These are phyloP conservation scores for Monosporascus cannonballus DNA, from an alignment of 2,329 filamentous ascomycete genomes.

Conservation along the genomic window DNA sequence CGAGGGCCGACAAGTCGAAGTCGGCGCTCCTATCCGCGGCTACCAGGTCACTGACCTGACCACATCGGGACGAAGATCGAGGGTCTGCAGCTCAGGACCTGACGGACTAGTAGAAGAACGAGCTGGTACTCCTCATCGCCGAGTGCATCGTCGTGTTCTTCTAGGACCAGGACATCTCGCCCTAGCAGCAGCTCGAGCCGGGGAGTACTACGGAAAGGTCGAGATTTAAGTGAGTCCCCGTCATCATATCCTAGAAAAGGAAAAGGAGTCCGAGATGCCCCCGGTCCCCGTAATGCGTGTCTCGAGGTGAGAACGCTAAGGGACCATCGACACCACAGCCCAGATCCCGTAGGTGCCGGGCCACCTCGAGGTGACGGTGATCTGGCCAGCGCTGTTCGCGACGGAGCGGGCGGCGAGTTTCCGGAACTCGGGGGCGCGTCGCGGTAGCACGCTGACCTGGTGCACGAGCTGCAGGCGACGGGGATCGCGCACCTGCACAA, in stretches of 20 bases:
- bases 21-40: conserved; percentile 54
- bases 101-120: conserved; percentile 52
- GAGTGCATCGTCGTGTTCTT: conserved; percentile 63
- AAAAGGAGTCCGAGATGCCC: too few relatives aligned
- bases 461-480: conserved; percentile 65
- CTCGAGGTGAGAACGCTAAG: not conserved
- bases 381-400: conserved; percentile 64
- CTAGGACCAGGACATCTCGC: conserved; percentile 54
- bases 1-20: conserved; percentile 60
- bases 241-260: not conserved
- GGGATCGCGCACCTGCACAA: conserved; percentile 67
- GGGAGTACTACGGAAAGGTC: conserved; percentile 57
- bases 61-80: conserved; percentile 57
- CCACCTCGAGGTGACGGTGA: conserved; percentile 56
- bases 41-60: conserved; percentile 56
- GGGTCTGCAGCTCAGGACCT: conserved; percentile 56
- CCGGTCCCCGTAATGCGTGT: too few relatives aligned
- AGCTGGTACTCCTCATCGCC: conserved; percentile 56
- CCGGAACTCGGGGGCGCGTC: conserved; percentile 62
- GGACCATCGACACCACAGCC: conserved; percentile 32
- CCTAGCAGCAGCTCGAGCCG: conserved; percentile 57
- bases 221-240: conserved; percentile 57
- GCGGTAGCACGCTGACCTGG: conserved; percentile 64
- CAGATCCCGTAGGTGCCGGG: conserved; percentile 68
- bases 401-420: conserved; percentile 57